phyloP scores from a whole-genome alignment of 768 basidiomycete species.

The Boletus reticuloceps region DNA sequence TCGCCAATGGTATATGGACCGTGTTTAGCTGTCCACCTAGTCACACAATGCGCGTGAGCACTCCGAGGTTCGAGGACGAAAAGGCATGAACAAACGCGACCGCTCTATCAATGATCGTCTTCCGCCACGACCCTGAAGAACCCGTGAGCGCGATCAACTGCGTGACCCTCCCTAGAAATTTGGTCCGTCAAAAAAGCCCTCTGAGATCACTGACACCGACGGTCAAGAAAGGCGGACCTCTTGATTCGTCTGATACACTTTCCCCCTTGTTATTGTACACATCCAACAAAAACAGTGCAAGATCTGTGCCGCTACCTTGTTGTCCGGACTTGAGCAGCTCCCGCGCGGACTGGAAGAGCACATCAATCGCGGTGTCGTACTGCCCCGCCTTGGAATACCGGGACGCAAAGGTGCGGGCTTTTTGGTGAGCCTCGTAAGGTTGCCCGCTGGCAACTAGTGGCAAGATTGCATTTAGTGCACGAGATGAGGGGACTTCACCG shows the following conservation, averaged over 20 bases:
- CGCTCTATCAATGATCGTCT: conserved; percentile 81
- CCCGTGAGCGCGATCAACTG: conserved; percentile 90
- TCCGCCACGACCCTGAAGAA: conserved; percentile 80
- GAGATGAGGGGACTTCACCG: conserved; percentile 45
- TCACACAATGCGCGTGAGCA: conserved; percentile 15
- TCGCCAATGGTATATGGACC: conserved; percentile 86
- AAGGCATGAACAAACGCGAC: conserved; percentile 61
- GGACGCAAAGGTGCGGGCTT: conserved; percentile 92
- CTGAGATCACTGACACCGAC: background rate
- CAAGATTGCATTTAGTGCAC: conserved; percentile 72
- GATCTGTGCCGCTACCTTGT: conserved; percentile 86
- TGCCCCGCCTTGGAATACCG: conserved; percentile 80
- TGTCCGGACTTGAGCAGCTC: conserved; percentile 89
- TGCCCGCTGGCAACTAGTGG: conserved; percentile 71
- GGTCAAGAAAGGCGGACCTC: conserved; percentile 52
- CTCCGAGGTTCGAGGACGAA: conserved; percentile 5
- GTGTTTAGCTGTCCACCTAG: conserved; percentile 83
- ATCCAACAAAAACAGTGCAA: conserved; percentile 75
- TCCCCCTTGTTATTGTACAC: conserved; percentile 79
- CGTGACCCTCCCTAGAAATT: conserved; percentile 68
- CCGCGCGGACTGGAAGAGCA: conserved; percentile 86
- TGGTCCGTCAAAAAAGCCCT: background rate
- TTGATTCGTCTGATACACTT: conserved; percentile 67
- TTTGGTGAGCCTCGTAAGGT: conserved; percentile 92
- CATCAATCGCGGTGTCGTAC: conserved; percentile 85